Evolutionary conservation across 805 yeast species (phyloP).

Genomic region (Candida oleophila): DNA sequence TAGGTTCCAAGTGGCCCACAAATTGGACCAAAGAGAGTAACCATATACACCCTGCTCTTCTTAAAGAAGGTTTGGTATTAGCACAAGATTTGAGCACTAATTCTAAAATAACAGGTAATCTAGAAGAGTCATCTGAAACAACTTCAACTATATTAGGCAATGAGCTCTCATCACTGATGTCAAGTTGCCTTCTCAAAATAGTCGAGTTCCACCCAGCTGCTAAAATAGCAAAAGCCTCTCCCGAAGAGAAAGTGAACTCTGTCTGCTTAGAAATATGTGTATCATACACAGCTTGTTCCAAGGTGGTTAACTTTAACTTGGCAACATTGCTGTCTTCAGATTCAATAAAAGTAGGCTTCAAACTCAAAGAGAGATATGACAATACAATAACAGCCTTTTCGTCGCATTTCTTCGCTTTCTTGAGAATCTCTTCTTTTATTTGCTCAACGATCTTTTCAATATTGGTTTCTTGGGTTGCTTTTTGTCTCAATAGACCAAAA

Average conservation of each 20-base stretch:
- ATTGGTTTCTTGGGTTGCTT: constrained; percentile 6
- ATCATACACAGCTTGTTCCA: constrained; percentile 50
- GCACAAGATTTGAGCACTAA: constrained; percentile 52
- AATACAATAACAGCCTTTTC: constrained; percentile 60
- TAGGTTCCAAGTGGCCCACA: constrained; percentile 49
- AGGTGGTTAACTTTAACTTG: constrained; percentile 23
- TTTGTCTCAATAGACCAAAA: constrained; percentile 48
- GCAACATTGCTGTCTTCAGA: constrained; percentile 9
- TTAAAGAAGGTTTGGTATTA: constrained; percentile 68
- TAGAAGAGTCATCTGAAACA: constrained; percentile 16
- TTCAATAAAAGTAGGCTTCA: constrained; percentile 9
- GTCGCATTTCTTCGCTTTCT: constrained; percentile 51
- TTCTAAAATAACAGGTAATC: constrained; percentile 40
- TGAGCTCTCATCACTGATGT: constrained; percentile 43
- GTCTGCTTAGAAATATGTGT: constrained; percentile 66
- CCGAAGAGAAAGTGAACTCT: constrained; percentile 75
- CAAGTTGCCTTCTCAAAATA: constrained; percentile 50
- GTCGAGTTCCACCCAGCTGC: constrained; percentile 77
- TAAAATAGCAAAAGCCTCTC: constrained; percentile 76
- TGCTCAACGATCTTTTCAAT: constrained; percentile 7
- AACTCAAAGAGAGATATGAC: constrained; percentile 49
- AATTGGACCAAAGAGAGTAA: constrained; percentile 75
- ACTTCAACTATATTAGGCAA: constrained; percentile 7
- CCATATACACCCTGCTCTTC: constrained; percentile 85
- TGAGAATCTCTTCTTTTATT: constrained; percentile 21